These are phyloP conservation scores for Ceriops zippeliana DNA, from an alignment of 345 rosid genomes.

Conservation along the genomic window DNA sequence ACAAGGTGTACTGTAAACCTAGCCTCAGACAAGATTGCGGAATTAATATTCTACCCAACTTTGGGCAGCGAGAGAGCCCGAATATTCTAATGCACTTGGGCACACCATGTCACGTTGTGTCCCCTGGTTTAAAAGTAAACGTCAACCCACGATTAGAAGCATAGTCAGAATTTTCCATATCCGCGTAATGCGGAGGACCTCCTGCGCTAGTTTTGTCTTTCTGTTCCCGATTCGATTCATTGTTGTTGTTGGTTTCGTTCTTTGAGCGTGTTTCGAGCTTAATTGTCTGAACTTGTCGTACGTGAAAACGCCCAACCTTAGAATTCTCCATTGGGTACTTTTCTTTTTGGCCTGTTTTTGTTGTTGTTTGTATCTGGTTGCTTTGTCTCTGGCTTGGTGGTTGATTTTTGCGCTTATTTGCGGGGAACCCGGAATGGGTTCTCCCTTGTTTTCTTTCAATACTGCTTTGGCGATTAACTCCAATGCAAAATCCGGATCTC, in stretches of 20 bases:
- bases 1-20: too few relatives aligned
- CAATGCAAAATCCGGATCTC: slow-evolving; percentile 8
- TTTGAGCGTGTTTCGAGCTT: slow-evolving; percentile 10
- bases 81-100: too few relatives aligned
- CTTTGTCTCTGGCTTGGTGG: slow-evolving; percentile 5
- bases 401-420: neutral
- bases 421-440: slow-evolving; percentile 12
- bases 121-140: too few relatives aligned
- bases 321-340: slow-evolving; percentile 30
- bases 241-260: slow-evolving; percentile 1
- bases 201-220: slow-evolving; percentile 19
- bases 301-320: slow-evolving; percentile 8
- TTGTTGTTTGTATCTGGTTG: neutral
- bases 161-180: too few relatives aligned
- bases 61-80: too few relatives aligned
- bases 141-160: too few relatives aligned
- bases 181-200: neutral
- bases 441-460: neutral
- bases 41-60: too few relatives aligned
- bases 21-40: too few relatives aligned
- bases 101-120: too few relatives aligned
- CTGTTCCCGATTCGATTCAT: neutral
- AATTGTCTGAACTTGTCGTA: slow-evolving; percentile 10
- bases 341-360: slow-evolving; percentile 6
- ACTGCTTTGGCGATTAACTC: slow-evolving; percentile 14